phyloP scores from a whole-genome alignment of 2,329 filamentous ascomycete genomes.

The Aspergillus calidoustus region DNA sequence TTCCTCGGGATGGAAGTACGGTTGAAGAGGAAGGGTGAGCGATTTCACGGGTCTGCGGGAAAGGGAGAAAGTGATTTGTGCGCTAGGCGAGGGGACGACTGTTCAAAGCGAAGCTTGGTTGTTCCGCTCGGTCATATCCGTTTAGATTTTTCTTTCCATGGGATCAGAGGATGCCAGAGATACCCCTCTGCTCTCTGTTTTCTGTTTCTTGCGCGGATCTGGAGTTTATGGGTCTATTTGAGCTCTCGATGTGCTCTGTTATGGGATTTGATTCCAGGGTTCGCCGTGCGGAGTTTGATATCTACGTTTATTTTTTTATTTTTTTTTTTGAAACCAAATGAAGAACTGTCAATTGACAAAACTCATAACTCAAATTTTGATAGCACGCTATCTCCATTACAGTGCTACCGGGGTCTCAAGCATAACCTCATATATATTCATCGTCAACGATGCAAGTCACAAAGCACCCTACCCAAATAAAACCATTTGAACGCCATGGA shows the following conservation, averaged over 20 bases:
- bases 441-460: conserved; percentile 1
- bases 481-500: conserved; percentile 15
- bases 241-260: background rate
- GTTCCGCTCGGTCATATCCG: background rate
- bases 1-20: conserved; percentile 58
- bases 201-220: conserved; percentile 13
- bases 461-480: conserved; percentile 4
- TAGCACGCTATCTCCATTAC: background rate
- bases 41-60: no score
- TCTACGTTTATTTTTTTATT: background rate
- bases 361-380: background rate
- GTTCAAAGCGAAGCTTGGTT: conserved; percentile 6
- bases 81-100: background rate
- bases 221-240: conserved; percentile 14
- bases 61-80: background rate
- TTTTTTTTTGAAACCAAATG: background rate
- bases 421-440: conserved; percentile 10
- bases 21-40: conserved; percentile 48
- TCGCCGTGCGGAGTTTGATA: background rate
- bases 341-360: background rate
- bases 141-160: background rate
- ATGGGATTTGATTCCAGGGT: no score
- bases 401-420: background rate
- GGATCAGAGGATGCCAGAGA: conserved; percentile 11
- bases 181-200: conserved; percentile 9